Base-by-base conservation (phyloP, 352 stramenopile genomes). In the Phytophthora rubi region DNA sequence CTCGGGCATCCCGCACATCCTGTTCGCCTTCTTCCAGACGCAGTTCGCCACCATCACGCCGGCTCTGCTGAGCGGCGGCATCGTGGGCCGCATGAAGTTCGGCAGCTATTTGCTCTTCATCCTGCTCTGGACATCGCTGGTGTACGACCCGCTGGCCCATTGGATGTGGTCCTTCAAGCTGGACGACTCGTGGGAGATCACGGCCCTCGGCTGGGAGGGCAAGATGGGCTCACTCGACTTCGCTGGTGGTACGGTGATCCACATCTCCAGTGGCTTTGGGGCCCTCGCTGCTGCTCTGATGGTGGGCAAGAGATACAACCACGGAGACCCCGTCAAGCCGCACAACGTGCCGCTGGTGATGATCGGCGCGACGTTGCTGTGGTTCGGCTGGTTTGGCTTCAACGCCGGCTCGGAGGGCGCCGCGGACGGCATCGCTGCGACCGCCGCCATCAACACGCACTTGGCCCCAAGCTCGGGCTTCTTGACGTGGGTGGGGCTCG, bases 361-460 rank as follows among this genome's bases (percentile, higher is more conserved):
- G 80, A 89, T 93, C 37, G 88, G 88, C 45, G 72, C 69, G 6
- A 89, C 79, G n/a, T 57, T 94, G 49, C 81, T 95, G 37, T 95
- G 88, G 88, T 92, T 91, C 56, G 88, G 88, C 21, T 95, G 88
- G 88, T 94, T 92, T 62, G 87, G 88, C 54, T 95, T 95, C 70
- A 93, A 95, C 62, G 86, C 76, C 37, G 86, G 86, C 35, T 92
- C 84, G 16, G 72, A 80, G 0, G 77, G 70, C 35, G 80, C 79
- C 1, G 85, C 85, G 2, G 82, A 92, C 42, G 75, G 76, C 12
- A 81, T 92, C 53, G 88, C 86, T 6, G 83, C 80, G 2, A 76
- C 84, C 12, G 86, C 85, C 32, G 84, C 74, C 9, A 82, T 95
- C 67, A 94, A 91, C 75, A 93, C 86, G 44, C 85, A 93, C 57